Base-by-base conservation (phyloP, 2,329 filamentous ascomycete species). In the Fusarium papillatum region DNA sequence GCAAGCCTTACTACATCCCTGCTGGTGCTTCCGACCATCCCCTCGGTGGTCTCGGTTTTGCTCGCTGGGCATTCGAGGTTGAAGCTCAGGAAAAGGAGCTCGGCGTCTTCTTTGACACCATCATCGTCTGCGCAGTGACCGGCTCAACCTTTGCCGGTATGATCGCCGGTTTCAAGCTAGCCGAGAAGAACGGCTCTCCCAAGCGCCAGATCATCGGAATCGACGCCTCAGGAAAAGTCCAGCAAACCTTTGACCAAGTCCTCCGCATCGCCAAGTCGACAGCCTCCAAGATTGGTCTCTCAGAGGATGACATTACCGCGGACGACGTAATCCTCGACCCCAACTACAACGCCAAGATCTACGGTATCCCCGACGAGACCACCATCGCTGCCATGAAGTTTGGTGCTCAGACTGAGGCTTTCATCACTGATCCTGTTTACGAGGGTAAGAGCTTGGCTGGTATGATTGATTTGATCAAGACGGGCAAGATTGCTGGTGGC, bases 381-480 rank as follows among this genome's bases (percentile, higher is more conserved):
- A 95, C 93, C 2, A 87, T 93, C 62, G 91, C 91, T 38, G 93
- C 93, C 0, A 95, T 95, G 80, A 89, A 89, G 81, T 92, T 93
- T 79, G 92, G 91, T 7, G 93, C 93, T 0, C 82, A 86, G 70
- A 94, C 90, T 1, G 93, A 95, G 84, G 93, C 90, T 0, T 92
- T 95, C 77, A 93, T 95, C 73, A 95, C 93, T 0, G 93, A 95
- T 80, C 93, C 93, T 0, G 93, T 95, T 2, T 95, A 95, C 79
- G 93, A 94, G 84, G 93, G 93, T 1, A 95, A 95, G 88, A 93
- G 91, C 76, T 84, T 95, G 81, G 92, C 92, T 6, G 93, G 93
- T 0, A 88, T 95, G 92, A 90, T 94, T 76, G 92, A 92, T 80
- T 84, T 94, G 85, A 90, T 94, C 22, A 88, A 85, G 74, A 90